A percentile compares a stretch with the other conserved stretches of the same genome.
These are phyloP conservation scores for Lathyrus oleraceus DNA, from an alignment of 306 rosid genomes.

Conservation along the genomic window DNA sequence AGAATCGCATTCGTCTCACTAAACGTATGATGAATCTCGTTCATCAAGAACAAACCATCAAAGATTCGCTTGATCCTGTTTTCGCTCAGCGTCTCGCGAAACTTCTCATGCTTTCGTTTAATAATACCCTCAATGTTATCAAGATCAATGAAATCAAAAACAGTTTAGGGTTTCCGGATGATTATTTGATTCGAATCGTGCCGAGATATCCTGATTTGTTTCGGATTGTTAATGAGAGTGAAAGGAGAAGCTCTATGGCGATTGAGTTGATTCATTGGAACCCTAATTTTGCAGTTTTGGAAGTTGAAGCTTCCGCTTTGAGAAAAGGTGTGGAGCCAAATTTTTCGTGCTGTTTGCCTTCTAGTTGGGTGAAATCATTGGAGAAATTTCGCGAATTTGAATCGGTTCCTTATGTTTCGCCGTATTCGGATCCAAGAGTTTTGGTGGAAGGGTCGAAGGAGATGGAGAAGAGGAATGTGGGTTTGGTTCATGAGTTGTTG, in stretches of 20 bases:
- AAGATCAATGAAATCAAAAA: conserved; percentile 70
- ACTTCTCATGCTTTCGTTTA: conserved; percentile 65
- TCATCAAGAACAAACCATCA: conserved; percentile 63
- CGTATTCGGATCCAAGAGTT: conserved; percentile 49
- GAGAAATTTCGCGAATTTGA: conserved; percentile 66
- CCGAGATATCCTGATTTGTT: conserved; percentile 57
- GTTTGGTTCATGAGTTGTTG: conserved; percentile 78
- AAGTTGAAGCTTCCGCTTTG: conserved; percentile 51
- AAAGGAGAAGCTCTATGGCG: conserved; percentile 71
- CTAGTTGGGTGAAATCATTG: conserved; percentile 79
- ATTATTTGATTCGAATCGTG: conserved; percentile 63
- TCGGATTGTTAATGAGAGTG: conserved; percentile 59
- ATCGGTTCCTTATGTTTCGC: conserved; percentile 66
- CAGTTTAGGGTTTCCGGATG: conserved; percentile 77
- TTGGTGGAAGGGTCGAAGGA: conserved; percentile 62
- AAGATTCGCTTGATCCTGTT: conserved; percentile 59
- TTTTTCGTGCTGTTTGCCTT: conserved; percentile 64
- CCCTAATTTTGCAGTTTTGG: conserved; percentile 63
- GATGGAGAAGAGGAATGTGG: conserved; percentile 82
- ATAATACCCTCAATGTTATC: conserved; percentile 57
- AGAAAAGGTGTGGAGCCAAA: conserved; percentile 49
- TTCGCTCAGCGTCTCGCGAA: conserved; percentile 57
- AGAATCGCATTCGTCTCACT: conserved; percentile 53
- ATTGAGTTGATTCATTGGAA: conserved; percentile 74
- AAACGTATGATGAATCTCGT: conserved; percentile 73